A percentile compares a stretch with the other conserved stretches of the same genome.
phyloP scores from a whole-genome alignment of 805 yeast genomes.

The Starmera caribaea region DNA sequence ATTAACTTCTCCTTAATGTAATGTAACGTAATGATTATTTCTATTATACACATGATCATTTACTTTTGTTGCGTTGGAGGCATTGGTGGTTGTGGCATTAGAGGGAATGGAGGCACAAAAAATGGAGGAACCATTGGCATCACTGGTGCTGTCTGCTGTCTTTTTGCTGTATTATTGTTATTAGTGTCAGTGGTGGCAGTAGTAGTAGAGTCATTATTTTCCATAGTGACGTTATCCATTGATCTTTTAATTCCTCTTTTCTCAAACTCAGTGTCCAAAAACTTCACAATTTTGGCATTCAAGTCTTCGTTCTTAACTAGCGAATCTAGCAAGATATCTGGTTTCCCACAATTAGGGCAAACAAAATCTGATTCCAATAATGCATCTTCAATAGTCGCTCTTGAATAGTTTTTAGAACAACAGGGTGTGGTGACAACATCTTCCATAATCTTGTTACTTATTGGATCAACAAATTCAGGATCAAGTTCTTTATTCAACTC shows the following conservation, averaged over 20 bases:
- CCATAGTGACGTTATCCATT: background rate
- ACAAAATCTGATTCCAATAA: slow-evolving; percentile 77
- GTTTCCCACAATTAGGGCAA: slow-evolving; percentile 78
- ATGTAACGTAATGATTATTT: background rate
- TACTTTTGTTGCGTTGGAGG: slow-evolving; percentile 1
- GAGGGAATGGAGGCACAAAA: slow-evolving; percentile 24
- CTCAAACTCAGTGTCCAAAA: slow-evolving; percentile 27
- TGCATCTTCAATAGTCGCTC: slow-evolving; percentile 51
- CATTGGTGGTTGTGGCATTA: slow-evolving; percentile 28
- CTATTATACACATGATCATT: background rate
- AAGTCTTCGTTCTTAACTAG: slow-evolving; percentile 53
- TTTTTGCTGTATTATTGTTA: too few relatives aligned
- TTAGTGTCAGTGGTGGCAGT: too few relatives aligned
- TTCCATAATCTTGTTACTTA: slow-evolving; percentile 50
- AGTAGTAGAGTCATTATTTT: slow-evolving; percentile 7
- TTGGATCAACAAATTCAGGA: slow-evolving; percentile 59
- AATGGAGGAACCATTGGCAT: slow-evolving; percentile 21
- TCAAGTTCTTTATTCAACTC: slow-evolving; percentile 30
- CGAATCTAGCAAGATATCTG: slow-evolving; percentile 69
- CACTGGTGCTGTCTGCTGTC: slow-evolving; percentile 1
- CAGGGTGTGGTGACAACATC: slow-evolving; percentile 82
- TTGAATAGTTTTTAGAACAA: slow-evolving; percentile 50
- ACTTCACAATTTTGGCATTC: slow-evolving; percentile 43
- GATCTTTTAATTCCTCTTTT: slow-evolving; percentile 21
- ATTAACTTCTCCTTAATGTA: too few relatives aligned